These are phyloP conservation scores for Sporothrix curviconia DNA, from an alignment of 2,329 filamentous ascomycete species.

Conservation along the genomic window DNA sequence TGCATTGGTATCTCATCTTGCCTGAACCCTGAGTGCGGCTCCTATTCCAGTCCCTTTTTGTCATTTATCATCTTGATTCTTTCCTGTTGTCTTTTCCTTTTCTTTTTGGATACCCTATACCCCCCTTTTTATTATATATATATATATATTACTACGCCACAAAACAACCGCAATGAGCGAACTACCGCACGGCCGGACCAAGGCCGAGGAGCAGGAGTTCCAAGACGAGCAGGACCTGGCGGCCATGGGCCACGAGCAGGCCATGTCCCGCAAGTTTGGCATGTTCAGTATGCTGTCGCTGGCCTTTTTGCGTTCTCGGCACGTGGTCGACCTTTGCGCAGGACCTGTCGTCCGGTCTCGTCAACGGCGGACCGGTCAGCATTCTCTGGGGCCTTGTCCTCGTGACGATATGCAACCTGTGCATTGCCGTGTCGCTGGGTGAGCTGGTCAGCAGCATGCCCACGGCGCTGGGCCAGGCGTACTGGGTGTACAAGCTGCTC, in stretches of 20 bases:
- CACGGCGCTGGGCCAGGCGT: conserved; percentile 53
- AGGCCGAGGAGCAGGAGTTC: conserved; percentile 13
- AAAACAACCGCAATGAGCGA: conserved; percentile 1
- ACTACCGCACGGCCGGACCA: conserved; percentile 6
- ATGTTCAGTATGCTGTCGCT: conserved; percentile 18
- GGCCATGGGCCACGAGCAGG: conserved; percentile 17
- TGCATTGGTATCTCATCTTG: conserved; percentile 8
- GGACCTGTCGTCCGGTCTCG: conserved; percentile 42
- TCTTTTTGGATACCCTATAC: too few relatives aligned
- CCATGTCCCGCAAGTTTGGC: conserved; percentile 18
- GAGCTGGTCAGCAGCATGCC: conserved; percentile 54
- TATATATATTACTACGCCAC: background rate
- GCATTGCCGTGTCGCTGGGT: conserved; percentile 57
- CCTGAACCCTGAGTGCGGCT: background rate
- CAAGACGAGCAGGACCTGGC: conserved; percentile 18
- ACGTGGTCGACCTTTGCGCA: conserved; percentile 20
- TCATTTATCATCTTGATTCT: background rate
- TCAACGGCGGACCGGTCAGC: conserved; percentile 61
- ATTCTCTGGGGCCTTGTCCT: conserved; percentile 68
- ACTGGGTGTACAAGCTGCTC: conserved; percentile 45
- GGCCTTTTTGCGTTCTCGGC: conserved; percentile 20
- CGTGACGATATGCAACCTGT: conserved; percentile 63
- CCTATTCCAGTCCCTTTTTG: background rate
- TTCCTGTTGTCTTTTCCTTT: background rate
- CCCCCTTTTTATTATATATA: background rate